Evolutionary conservation across 805 yeast genomes (phyloP), one percentile per base, ranked within the genome.

Genomic region (Candida boidinii): DNA sequence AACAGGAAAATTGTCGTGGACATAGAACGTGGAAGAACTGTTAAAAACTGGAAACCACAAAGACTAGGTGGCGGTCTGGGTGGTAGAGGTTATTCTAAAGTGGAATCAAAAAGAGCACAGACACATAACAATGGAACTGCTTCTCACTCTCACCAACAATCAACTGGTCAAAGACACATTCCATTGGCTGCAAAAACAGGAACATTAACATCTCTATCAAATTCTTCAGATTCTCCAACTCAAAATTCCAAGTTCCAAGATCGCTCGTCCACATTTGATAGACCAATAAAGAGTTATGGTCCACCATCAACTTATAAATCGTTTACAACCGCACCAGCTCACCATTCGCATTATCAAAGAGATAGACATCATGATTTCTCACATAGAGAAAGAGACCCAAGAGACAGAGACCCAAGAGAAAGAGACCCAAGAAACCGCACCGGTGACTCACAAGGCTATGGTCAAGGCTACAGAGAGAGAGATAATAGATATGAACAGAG

Each of bases 41-140:
- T 71, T 12, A 69, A 79, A 35, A 70, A 67, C 42, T 83, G 88
- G 81, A 68, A 66, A 35, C 92, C 94, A 1, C 51, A 81, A 44
- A 53, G 90, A 37, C 61, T 90, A 3, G 96, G 95, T 1, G 96
- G 96, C 4, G 96, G 96, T 0, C 56, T 83, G n/a, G 96, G 96
- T 4, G 95, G 95, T 2, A 40, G 58, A 33, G 30, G 31, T 13
- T 34, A 38, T 17, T 12, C 7, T 11, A 9, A 17, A 7, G 17
- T 6, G 12, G n/a, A 7, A 13, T 12, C 7, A 17, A 7, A 26
- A 17, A 6, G n/a, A 17, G 7, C 9, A 17, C 11, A 16, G 12
- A 5, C 6, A 26, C 7, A 13, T 8, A 6, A 23, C 25, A 11
- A n/a, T 13, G 25, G 11, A 20, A 8, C 23, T 7, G 10, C 7